Base-by-base conservation (phyloP, 352 stramenopile species). In the Phytopythium chamaehyphon region DNA sequence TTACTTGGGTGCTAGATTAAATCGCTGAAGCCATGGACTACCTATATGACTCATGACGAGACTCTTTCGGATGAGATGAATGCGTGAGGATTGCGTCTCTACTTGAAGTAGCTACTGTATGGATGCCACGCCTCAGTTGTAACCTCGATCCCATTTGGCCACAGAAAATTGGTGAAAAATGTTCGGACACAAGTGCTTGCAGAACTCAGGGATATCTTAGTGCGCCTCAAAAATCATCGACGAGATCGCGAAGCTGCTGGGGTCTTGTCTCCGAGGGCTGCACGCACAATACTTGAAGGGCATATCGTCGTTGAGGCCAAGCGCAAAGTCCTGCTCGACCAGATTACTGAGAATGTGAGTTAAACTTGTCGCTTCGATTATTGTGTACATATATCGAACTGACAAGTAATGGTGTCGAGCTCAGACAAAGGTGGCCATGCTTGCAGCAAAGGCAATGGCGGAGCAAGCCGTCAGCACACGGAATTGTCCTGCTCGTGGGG, bases 271-370 rank as follows among this genome's bases (percentile, higher is more conserved):
- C 64, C 59, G 12, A 51, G 53, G 15, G 77, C 77, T 5, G 66
- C 62, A 5, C 51, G 56, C 2, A 75, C 72, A n/a, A 50, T 87
- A 9, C 59, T 88, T 0, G 73, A 88, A 16, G 83, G 57, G 31
- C 72, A 64, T 1, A 51, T 91, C 8, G 57, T 85, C 7, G 76
- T 91, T 40, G 73, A 88, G 53, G 81, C 77, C 22, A 87, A 86
- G 28, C 76, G 76, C 21, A 67, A 67, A 7, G 67, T 91, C 38
- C 35, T 85, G 31, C 47, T 79, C 19, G 50, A 57, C 15, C 52
- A 61, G 19, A 66, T 88, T 51, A 49, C 60, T 4, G 58, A 67
- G n/a, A 69, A 86, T 19, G 77, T 89, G 51, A 14, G 46, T 42
- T 9, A 2, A 50, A 37, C 7, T 19, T 12, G 10, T 15, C 7